Base-by-base conservation (phyloP, 1,139 yeast genomes). In the Yamadazyma dendronema region DNA sequence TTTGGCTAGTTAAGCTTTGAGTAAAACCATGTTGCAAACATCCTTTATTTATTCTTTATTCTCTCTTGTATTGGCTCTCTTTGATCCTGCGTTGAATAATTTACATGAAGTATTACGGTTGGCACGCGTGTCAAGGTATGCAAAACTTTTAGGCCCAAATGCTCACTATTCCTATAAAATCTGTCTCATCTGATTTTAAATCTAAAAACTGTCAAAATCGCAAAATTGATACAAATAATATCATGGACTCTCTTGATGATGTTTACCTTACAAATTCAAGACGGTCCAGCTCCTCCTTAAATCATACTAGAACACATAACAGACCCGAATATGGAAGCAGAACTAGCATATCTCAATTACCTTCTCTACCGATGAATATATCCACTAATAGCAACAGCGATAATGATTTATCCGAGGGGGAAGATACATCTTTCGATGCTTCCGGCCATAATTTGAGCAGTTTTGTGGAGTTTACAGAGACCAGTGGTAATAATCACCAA, bases 1-100 rank as follows among this genome's bases (percentile, higher is more conserved):
- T 76, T 53, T 77, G 85, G 76, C 87, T 76, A 48, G 66, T 84
- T 50, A 36, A 81, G 89, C 84, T 76, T 81, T 81, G 89, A 84
- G 92, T 82, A 82, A 83, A 84, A 83, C 90, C 89, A 83, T 83
- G 85, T 81, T 77, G 89, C 88, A 68, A 59, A 83, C 88, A 83
- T 7, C 16, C 14, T 26, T 7, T 14, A 72, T 47, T 50, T 12
- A 4, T 26, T 17, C 9, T 32, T 15, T 33, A 10, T 23, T 21
- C 31, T 14, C 17, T 27, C 13, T 10, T 24, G 9, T 24, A 4
- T 12, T 11, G 6, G 13, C 6, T 9, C 11, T 24, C 12, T 11
- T 19, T 6, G 22, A 6, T 6, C 22, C 9, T 19, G 22, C 9
- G 9, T 19, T n/a, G n/a, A n/a, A n/a, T n/a, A n/a, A n/a, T n/a